Evolutionary conservation across 768 basidiomycete genomes (phyloP).

Genomic region (Boletus insuetus): DNA sequence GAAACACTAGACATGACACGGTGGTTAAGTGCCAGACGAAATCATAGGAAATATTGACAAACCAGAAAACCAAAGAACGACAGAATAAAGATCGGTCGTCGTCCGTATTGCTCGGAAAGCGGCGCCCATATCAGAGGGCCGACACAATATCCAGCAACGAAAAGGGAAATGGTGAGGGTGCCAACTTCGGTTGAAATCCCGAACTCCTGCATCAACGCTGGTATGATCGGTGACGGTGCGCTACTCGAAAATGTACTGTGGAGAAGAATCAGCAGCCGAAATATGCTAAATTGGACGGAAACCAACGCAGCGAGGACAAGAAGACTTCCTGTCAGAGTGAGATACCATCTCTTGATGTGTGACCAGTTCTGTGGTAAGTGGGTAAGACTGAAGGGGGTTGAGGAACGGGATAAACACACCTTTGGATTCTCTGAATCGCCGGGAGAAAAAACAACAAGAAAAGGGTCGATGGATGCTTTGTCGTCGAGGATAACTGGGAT

Average conservation of each 20-base stretch:
- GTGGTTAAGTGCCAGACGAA: not conserved
- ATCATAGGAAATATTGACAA: constrained; percentile 11
- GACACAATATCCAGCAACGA: constrained; percentile 66
- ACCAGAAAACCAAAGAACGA: constrained; percentile 58
- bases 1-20: constrained; percentile 41
- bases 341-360: constrained; percentile 43
- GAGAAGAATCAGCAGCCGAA: not conserved
- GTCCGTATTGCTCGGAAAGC: constrained; percentile 52
- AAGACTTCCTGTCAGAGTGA: constrained; percentile 47
- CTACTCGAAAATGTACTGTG: constrained; percentile 62
- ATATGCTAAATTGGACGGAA: not conserved
- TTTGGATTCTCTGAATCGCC: constrained; percentile 48
- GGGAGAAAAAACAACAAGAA: constrained; percentile 30
- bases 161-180: constrained; percentile 56
- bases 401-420: constrained; percentile 26
- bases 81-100: constrained; percentile 55
- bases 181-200: constrained; percentile 49
- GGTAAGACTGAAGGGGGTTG: not conserved
- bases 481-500: constrained; percentile 9
- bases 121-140: constrained; percentile 63
- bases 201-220: constrained; percentile 45
- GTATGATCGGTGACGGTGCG: constrained; percentile 50
- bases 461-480: constrained; percentile 22
- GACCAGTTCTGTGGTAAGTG: constrained; percentile 47
- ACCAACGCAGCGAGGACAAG: constrained; percentile 55